These are phyloP conservation scores for Heracleum sosnowskyi DNA, from an alignment of 129 eudicot species.

Conservation along the genomic window DNA sequence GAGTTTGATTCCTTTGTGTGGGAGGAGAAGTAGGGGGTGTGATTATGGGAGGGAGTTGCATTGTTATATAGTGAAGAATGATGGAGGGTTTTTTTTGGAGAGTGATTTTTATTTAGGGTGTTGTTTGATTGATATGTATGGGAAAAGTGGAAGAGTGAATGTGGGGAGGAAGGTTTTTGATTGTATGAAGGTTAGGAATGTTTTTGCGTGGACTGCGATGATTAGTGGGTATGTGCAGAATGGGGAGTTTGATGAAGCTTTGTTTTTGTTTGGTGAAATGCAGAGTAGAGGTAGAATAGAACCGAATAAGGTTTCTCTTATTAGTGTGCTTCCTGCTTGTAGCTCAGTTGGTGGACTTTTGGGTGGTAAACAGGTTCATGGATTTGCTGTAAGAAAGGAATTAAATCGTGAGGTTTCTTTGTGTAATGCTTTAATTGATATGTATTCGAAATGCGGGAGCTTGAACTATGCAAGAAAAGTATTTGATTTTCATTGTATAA, in stretches of 20 bases:
- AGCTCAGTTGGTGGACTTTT: conserved; percentile 37
- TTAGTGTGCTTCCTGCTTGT: conserved; percentile 43
- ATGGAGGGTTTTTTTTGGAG: conserved; percentile 18
- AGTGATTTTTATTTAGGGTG: conserved; percentile 39
- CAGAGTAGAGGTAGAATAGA: conserved; percentile 18
- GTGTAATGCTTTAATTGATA: conserved; percentile 48
- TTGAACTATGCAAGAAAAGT: conserved; percentile 35
- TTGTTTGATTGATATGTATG: conserved; percentile 64
- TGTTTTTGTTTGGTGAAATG: conserved; percentile 39
- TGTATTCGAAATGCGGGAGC: conserved; percentile 59
- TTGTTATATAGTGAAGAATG: conserved; percentile 40
- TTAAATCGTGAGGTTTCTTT: conserved; percentile 32
- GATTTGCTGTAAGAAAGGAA: conserved; percentile 28
- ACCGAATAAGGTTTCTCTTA: conserved; percentile 51
- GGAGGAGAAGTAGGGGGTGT: conserved; percentile 12
- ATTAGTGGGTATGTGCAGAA: conserved; percentile 38
- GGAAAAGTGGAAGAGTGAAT: conserved; percentile 22
- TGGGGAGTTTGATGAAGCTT: conserved; percentile 32
- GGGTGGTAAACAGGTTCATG: conserved; percentile 46
- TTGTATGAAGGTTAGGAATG: conserved; percentile 27
- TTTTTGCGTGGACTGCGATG: conserved; percentile 53
- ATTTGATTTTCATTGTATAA: conserved; percentile 33
- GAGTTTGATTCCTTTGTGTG: conserved; percentile 41
- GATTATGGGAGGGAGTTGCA: conserved; percentile 59
- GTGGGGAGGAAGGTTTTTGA: conserved; percentile 42